Conservation (phyloP, 371 early-diverging fungal genomes). For the Mucor piriformis region DNA sequence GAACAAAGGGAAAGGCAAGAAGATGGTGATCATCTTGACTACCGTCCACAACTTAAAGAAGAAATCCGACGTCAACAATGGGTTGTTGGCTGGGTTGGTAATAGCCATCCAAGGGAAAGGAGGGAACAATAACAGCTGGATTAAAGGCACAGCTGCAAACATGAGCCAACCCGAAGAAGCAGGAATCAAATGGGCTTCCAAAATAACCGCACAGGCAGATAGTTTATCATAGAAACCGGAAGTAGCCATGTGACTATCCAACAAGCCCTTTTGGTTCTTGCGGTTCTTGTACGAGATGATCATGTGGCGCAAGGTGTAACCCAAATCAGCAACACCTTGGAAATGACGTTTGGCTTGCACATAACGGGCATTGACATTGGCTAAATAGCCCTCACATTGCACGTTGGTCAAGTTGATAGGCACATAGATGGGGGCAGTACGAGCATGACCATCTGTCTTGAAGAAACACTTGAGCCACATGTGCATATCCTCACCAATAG, state of each 20-base stretch:
- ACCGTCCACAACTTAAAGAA: constrained; percentile 53
- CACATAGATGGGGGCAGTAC: constrained; percentile 69
- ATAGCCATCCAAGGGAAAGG: constrained; percentile 43
- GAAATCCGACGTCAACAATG: constrained; percentile 50
- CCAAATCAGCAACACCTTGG: constrained; percentile 62
- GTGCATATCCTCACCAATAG: constrained; percentile 86
- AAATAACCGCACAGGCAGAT: constrained; percentile 43
- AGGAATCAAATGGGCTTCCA: constrained; percentile 63
- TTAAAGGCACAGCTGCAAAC: constrained; percentile 62
- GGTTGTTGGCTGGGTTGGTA: constrained; percentile 50
- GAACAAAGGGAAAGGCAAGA: constrained; percentile 58
- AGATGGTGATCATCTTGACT: constrained; percentile 51
- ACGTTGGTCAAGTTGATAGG: constrained; percentile 80
- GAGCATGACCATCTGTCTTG: constrained; percentile 68
- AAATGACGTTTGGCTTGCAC: constrained; percentile 75
- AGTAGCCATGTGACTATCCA: constrained; percentile 22
- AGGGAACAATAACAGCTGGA: constrained; percentile 56
- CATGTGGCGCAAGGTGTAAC: constrained; percentile 47
- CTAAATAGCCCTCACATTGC: constrained; percentile 62
- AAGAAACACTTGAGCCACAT: constrained; percentile 85
- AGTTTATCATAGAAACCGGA: constrained; percentile 42
- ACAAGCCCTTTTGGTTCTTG: constrained; percentile 21
- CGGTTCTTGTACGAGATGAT: constrained; percentile 22
- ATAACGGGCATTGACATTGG: constrained; percentile 65
- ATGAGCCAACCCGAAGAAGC: constrained; percentile 63